These are phyloP conservation scores for Apodospora peruviana DNA, from an alignment of 495 filamentous ascomycete genomes.

Conservation along the genomic window DNA sequence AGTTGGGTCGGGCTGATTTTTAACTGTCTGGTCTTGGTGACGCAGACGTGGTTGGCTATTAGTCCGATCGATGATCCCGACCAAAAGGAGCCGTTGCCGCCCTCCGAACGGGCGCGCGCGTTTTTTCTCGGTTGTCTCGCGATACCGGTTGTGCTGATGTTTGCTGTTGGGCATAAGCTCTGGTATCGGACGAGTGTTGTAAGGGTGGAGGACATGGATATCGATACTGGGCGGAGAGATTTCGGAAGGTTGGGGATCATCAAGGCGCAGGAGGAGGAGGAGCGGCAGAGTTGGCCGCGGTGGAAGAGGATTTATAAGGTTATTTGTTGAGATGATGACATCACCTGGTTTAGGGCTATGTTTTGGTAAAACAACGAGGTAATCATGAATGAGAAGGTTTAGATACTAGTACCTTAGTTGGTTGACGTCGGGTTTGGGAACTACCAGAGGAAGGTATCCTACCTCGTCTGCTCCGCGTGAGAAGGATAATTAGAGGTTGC, in stretches of 20 bases:
- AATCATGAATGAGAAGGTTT: too few species aligned
- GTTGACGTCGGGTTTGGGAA: too few species aligned
- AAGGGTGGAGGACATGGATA: constrained; percentile 68
- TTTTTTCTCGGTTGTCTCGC: constrained; percentile 83
- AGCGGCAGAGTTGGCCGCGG: constrained; percentile 66
- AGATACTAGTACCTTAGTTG: too few species aligned
- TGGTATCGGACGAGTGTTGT: constrained; percentile 66
- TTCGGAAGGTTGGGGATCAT: constrained; percentile 70
- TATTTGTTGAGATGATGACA: constrained; percentile 44
- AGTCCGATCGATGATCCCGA: constrained; percentile 52
- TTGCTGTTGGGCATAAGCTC: constrained; percentile 75
- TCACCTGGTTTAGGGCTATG: too few species aligned
- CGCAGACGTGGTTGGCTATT: constrained; percentile 87
- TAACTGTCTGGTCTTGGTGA: constrained; percentile 73
- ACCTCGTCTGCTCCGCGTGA: too few species aligned
- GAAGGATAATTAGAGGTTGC: too few species aligned
- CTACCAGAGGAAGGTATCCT: too few species aligned
- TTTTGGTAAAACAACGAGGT: too few species aligned
- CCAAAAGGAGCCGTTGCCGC: constrained; percentile 29
- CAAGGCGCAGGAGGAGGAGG: constrained; percentile 74
- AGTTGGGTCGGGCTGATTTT: constrained; percentile 80
- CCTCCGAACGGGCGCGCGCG: constrained; percentile 29
- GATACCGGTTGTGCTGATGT: constrained; percentile 70
- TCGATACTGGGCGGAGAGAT: constrained; percentile 82
- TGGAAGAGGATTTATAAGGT: constrained; percentile 77